Evolutionary conservation across 2,329 filamentous ascomycete species (phyloP).

Genomic region (Blastomyces percursus): DNA sequence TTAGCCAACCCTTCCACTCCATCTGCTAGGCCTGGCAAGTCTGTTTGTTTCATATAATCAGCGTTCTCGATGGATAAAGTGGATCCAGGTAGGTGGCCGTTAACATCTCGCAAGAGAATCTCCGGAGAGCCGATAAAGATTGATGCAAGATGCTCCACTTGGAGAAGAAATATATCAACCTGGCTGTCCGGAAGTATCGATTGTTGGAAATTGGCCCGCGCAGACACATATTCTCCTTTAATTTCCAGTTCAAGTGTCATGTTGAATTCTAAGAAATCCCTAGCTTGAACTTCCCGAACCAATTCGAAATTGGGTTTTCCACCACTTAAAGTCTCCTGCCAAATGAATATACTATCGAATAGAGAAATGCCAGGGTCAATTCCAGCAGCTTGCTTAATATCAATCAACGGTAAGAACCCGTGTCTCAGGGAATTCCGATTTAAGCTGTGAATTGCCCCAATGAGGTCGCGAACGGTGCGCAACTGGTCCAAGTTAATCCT

Average conservation of each 20-base stretch:
- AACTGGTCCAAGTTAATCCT: constrained; percentile 49
- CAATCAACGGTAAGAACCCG: constrained; percentile 51
- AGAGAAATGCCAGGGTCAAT: constrained; percentile 44
- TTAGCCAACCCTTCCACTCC: constrained; percentile 46
- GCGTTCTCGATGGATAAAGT: constrained; percentile 43
- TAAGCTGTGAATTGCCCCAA: constrained; percentile 51
- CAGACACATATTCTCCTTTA: constrained; percentile 32
- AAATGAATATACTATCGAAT: constrained; percentile 72
- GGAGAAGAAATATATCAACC: constrained; percentile 45
- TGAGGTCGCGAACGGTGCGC: constrained; percentile 47
- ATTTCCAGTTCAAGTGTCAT: constrained; percentile 70
- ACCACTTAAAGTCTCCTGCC: constrained; percentile 52
- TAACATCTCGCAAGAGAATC: constrained; percentile 24
- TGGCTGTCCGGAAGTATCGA: constrained; percentile 46
- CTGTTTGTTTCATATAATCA: constrained; percentile 23
- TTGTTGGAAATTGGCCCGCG: constrained; percentile 46
- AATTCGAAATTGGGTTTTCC: constrained; percentile 22
- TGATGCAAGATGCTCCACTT: constrained; percentile 47
- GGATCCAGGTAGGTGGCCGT: constrained; percentile 19
- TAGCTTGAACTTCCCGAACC: constrained; percentile 48
- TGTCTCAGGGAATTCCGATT: constrained; percentile 58
- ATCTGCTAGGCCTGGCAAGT: constrained; percentile 38
- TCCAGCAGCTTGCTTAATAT: constrained; percentile 55
- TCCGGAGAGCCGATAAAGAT: constrained; percentile 33
- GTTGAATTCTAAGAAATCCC: constrained; percentile 65